A percentile compares a stretch with the other conserved stretches of the same genome.
These are phyloP conservation scores for Sparassis latifolia DNA, from an alignment of 1,284 basidiomycete genomes.

Conservation along the genomic window DNA sequence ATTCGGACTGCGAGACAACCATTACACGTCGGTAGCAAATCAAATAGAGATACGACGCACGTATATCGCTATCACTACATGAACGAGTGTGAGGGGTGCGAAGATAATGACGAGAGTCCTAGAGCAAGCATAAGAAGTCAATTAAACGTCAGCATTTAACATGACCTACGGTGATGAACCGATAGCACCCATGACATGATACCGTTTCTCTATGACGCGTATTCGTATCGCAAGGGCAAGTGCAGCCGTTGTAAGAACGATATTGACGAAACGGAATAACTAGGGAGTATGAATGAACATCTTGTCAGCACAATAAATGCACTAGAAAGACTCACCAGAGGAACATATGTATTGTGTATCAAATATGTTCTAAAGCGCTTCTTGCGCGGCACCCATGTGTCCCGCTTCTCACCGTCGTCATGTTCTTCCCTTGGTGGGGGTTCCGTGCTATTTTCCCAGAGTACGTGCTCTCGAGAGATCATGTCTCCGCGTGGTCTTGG, in stretches of 20 bases:
- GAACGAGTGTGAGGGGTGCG: conserved; percentile 76
- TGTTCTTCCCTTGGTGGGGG: conserved; percentile 19
- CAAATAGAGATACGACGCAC: conserved; percentile 35
- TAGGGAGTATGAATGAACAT: conserved; percentile 27
- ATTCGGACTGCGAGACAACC: conserved; percentile 59
- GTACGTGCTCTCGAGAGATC: background rate
- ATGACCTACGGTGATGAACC: conserved; percentile 75
- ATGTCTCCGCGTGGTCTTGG: conserved; percentile 29
- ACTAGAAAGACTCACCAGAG: conserved; percentile 45
- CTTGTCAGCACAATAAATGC: background rate
- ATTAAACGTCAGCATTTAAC: background rate
- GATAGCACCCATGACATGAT: conserved; percentile 58
- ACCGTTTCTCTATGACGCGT: conserved; percentile 47
- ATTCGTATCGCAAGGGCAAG: conserved; percentile 79
- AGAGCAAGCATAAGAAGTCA: conserved; percentile 5
- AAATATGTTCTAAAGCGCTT: conserved; percentile 59
- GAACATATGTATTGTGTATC: conserved; percentile 67
- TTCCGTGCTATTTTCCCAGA: background rate
- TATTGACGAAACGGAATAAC: conserved; percentile 82
- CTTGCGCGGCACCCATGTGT: conserved; percentile 38
- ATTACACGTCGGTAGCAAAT: background rate
- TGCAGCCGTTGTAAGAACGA: conserved; percentile 75
- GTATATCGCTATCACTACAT: conserved; percentile 82
- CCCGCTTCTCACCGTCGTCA: conserved; percentile 29
- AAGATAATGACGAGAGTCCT: conserved; percentile 86